Base-by-base conservation (phyloP, 2,329 filamentous ascomycete genomes). In the Metarhizium album region DNA sequence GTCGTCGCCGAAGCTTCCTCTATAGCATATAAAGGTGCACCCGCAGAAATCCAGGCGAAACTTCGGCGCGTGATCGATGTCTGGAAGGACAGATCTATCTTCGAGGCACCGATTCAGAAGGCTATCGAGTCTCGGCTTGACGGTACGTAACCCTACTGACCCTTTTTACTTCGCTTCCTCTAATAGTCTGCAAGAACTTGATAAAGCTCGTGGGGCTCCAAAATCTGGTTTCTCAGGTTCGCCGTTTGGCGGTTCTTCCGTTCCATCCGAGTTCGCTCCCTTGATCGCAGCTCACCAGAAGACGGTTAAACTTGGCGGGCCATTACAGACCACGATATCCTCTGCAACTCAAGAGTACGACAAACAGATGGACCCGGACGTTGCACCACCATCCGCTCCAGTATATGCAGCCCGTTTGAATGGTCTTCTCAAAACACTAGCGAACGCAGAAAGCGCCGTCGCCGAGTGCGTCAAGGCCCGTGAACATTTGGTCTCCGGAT, bases 391-490 rank as follows among this genome's bases (percentile, higher is more conserved):
- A 0, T 86, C 89, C 0, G 84, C 90, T 0, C 90, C 93, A 1
- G 90, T 98, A 20, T 88, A 95, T 62, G 93, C 93, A 2, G 91
- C 91, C 14, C 85, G 89, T 27, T 79, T 98, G 8, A 90, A 87
- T 57, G 86, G 88, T 2, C 75, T 98, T n/a, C 77, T 97, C 49
- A 96, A 93, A 71, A 86, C 83, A 6, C 77, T 98, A 18, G 88
- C 89, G 20, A 87, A 81, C 56, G 93, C 93, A 3, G 90, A 98
- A 67, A 87, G 82, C 50, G 90, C 91, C 0, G 86, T 97, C 1
- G 84, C 87, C 2, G 89, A 95, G 60, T 88, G 86, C 58, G 88
- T 98, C 64, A 90, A 91, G 63, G 88, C 90, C 2, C 83, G 93
- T 14, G 80, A 82, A 57, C 79, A 81, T 9, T 76, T 98, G 27